Evolutionary conservation across 2,329 filamentous ascomycete genomes (phyloP).

Genomic region (Colletotrichum cereale): DNA sequence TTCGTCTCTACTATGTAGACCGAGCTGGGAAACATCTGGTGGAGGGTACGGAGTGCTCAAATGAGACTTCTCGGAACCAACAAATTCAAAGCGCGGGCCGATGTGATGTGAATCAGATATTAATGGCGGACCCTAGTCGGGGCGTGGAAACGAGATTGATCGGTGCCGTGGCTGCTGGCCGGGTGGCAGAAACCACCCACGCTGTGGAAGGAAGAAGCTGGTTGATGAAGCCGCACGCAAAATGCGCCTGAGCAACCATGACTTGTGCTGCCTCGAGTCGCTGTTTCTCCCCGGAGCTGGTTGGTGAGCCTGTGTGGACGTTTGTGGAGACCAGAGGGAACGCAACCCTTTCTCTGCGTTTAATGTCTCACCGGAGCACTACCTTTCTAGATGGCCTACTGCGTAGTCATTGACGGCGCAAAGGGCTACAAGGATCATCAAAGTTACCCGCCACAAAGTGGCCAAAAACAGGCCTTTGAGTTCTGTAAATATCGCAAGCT

Average conservation of each 20-base stretch:
- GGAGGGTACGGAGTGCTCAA: conserved; percentile 13
- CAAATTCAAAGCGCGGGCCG: background rate
- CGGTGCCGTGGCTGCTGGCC: background rate
- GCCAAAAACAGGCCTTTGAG: background rate
- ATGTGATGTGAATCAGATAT: background rate
- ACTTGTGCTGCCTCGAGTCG: background rate
- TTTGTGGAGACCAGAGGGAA: conserved; percentile 7
- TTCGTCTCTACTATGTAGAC: conserved; percentile 5
- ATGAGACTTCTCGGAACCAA: conserved; percentile 8
- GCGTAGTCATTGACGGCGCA: background rate
- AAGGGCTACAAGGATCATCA: conserved; percentile 1
- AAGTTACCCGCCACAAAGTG: conserved; percentile 5
- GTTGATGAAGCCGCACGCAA: background rate
- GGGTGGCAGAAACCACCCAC: background rate
- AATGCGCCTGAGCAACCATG: background rate
- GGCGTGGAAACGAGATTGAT: too few relatives aligned
- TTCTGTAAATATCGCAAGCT: background rate
- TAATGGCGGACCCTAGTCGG: background rate
- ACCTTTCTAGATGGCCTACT: background rate
- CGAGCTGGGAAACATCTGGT: conserved; percentile 1
- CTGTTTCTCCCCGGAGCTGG: background rate
- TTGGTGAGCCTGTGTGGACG: conserved; percentile 6
- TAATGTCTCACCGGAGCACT: background rate
- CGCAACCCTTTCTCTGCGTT: background rate
- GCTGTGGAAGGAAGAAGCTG: background rate